These are phyloP conservation scores for Chlamydomonas applanata DNA, from an alignment of 139 green algal species.

Conservation along the genomic window DNA sequence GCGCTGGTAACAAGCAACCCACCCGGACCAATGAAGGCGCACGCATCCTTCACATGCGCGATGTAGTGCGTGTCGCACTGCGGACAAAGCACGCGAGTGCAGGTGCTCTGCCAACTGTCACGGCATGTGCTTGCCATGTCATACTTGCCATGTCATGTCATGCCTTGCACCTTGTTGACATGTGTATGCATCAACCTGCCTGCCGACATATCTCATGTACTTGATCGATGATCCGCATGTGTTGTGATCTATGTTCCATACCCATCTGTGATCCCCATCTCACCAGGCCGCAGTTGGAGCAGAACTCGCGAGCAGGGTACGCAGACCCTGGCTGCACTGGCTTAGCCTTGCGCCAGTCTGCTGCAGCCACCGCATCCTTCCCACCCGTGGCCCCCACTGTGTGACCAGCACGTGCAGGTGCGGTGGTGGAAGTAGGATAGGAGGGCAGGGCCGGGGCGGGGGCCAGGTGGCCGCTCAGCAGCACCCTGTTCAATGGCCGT, in stretches of 20 bases:
- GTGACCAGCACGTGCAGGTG: no score
- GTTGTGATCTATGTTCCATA: no score
- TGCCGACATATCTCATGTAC: not conserved
- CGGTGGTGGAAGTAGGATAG: no score
- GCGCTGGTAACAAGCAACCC: no score
- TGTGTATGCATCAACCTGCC: not conserved
- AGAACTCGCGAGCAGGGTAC: conserved; percentile 89
- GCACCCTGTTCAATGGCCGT: no score
- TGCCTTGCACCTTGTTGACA: not conserved
- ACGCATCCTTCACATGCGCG: conserved; percentile 93
- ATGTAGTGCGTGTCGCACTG: conserved; percentile 95
- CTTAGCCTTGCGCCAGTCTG: conserved; percentile 57
- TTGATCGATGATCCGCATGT: not conserved
- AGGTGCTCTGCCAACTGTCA: not conserved
- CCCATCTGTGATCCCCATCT: not conserved
- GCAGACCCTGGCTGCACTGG: conserved; percentile 71
- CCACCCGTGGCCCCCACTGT: no score
- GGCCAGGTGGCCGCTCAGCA: no score
- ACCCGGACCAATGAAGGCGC: conserved; percentile 92
- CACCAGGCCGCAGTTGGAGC: conserved; percentile 83
- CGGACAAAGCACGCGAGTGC: not conserved
- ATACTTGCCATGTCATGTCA: not conserved
- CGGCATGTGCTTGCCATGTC: not conserved
- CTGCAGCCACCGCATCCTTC: not conserved
- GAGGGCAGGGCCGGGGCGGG: no score